Base-by-base conservation (phyloP, 83 land plant genomes). In the Larix sibirica region DNA sequence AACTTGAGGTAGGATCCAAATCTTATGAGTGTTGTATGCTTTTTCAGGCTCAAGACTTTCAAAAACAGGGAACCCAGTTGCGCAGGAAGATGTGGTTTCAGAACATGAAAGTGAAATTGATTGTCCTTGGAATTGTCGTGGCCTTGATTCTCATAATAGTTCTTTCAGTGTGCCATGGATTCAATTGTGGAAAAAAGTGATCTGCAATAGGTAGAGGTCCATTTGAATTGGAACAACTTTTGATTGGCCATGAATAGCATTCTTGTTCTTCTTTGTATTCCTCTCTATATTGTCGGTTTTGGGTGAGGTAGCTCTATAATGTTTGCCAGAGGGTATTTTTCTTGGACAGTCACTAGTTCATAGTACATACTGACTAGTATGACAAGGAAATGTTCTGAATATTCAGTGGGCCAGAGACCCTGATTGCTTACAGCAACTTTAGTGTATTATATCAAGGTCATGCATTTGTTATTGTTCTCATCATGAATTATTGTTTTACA, bases 11-110 rank as follows among this genome's bases (percentile, higher is more conserved):
- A n/a, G 77, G 58, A 74, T n/a, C 24, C 47, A 74, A 74, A 69
- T 13, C 23, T 21, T 8, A 8, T 10, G 3, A 42, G n/a, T 21
- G 21, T 74, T 47, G 3, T 13, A 0, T 62, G 3, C 61, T 80
- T 59, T 0, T 83, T 10, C 88, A 93, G 95, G 95, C 95, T 13
- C 95, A 93, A 81, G 94, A 88, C 77, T 92, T 92, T 80, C 86
- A 88, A 56, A 84, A 66, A 5, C 82, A 87, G 60, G 95, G 95
- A 70, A 89, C 92, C 33, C 76, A 88, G 68, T 80, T 92, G 40
- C 86, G 94, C 67, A 78, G 94, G 60, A 93, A 93, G 70, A 93
- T 93, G 95, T 93, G 95, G 95, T 77, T 93, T 24, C 94, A 91
- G 77, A 93, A 93, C 86, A 89, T 93, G 91, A 93, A 93, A 84